Percentiles rank a stretch among this genome's conserved stretches.
These are phyloP conservation scores for Gloeopeniophorella convolvens DNA, from an alignment of 768 basidiomycete species.

Conservation along the genomic window DNA sequence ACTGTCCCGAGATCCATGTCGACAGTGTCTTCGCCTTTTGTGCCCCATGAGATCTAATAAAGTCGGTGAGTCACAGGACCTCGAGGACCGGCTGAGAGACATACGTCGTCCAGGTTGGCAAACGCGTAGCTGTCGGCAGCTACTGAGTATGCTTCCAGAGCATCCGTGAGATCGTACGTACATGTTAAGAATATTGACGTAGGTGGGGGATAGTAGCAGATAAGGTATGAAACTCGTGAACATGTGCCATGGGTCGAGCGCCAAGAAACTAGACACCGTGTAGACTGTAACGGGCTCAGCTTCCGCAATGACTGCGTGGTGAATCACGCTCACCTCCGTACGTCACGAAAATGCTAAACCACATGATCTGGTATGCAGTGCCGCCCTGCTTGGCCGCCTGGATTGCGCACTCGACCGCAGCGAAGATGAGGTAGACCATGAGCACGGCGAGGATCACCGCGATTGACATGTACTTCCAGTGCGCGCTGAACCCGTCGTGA, in stretches of 20 bases:
- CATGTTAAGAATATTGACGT: conserved; percentile 74
- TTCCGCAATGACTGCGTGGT: background rate
- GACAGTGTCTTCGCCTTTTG: conserved; percentile 76
- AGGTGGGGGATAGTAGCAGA: conserved; percentile 76
- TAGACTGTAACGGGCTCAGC: conserved; percentile 46
- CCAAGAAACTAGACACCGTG: conserved; percentile 67
- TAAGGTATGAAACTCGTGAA: conserved; percentile 88
- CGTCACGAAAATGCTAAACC: conserved; percentile 81
- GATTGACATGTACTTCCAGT: conserved; percentile 81
- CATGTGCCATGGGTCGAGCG: conserved; percentile 96
- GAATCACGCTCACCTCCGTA: conserved; percentile 55
- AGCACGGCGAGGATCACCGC: conserved; percentile 67
- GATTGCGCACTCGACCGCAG: conserved; percentile 75
- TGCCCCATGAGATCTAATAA: conserved; percentile 83
- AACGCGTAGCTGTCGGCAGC: conserved; percentile 64
- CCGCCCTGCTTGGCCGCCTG: conserved; percentile 64
- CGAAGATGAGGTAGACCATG: conserved; percentile 79
- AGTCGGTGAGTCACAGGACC: conserved; percentile 5
- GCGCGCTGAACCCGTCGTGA: conserved; percentile 40
- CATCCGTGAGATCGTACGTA: conserved; percentile 30
- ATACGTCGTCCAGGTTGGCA: conserved; percentile 78
- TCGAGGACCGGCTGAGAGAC: conserved; percentile 23
- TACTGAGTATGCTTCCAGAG: background rate
- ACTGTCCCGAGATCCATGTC: conserved; percentile 81
- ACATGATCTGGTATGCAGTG: conserved; percentile 62